Percentiles rank a stretch among this genome's conserved stretches.
phyloP scores from a whole-genome alignment of 306 rosid genomes.

The Quercus dentata region DNA sequence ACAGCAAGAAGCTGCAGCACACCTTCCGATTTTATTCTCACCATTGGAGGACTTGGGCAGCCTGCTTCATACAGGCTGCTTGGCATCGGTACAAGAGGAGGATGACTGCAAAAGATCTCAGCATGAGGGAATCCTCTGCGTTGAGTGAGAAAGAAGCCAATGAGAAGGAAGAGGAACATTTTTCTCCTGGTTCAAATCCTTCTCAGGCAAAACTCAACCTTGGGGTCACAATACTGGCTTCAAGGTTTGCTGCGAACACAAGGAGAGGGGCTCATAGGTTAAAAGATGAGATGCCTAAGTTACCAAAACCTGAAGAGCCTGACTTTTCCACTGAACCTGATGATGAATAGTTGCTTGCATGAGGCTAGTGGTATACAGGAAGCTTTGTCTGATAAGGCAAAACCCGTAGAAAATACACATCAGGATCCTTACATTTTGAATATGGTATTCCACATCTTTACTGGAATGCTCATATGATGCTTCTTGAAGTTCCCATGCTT shows the following conservation, averaged over 20 bases:
- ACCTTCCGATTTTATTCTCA: slow-evolving; percentile 93
- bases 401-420: background rate
- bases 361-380: background rate
- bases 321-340: slow-evolving; percentile 76
- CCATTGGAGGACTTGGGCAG: slow-evolving; percentile 99
- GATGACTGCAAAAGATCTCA: slow-evolving; percentile 48
- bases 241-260: slow-evolving; percentile 93
- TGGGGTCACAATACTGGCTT: slow-evolving; percentile 76
- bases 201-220: slow-evolving; percentile 69
- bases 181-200: slow-evolving; percentile 39
- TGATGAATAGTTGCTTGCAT: slow-evolving; percentile 38
- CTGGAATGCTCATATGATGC: background rate
- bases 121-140: slow-evolving; percentile 49
- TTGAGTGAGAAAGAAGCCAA: slow-evolving; percentile 31
- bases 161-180: slow-evolving; percentile 44
- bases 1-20: slow-evolving; percentile 97
- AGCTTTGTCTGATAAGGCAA: background rate
- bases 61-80: slow-evolving; percentile 98
- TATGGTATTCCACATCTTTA: background rate
- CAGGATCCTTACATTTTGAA: slow-evolving; percentile 2
- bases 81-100: slow-evolving; percentile 83
- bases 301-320: slow-evolving; percentile 89
- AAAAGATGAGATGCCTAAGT: slow-evolving; percentile 81
- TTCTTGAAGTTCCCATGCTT: background rate
- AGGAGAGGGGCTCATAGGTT: slow-evolving; percentile 75